Evolutionary conservation across 176 grass and related monocot genomes (phyloP), one percentile per base, ranked within the genome.

Genomic region (Avena atlantica): DNA sequence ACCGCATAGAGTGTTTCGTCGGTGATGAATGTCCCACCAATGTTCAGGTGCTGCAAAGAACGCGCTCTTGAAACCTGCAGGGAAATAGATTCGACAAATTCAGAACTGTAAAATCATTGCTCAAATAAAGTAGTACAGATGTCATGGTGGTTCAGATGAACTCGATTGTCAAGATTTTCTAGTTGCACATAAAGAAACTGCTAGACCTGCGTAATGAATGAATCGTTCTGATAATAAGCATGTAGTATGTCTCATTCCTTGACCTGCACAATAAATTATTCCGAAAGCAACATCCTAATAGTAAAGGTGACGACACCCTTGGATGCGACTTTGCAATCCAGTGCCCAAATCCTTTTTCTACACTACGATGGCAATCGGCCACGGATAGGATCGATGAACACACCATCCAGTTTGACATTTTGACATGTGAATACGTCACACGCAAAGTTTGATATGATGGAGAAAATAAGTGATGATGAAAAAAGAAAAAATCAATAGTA

Each of bases 11-110:
- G 80, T 45, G 96, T 92, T 85, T 98, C 93, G 69, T 98, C 93
- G 8, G 92, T 98, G 79, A 98, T 95, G 40, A 98, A 98, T 80
- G 93, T 98, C 7, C 93, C 96, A 37, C 93, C 96, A 37, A 95
- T 91, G 76, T 98, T 98, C 63, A 98, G 90, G 52, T 95, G 86
- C 85, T 92, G 78, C 72, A 98, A 72, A 84, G 93, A 98, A 82
- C 88, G 90, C 68, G 96, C 91, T 87, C 88, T 94, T 82, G 92
- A 92, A 82, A 98, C 87, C 93, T 98, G 76, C 55, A 93, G 20
- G 29, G 24, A 20, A 83, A 5, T 0, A 49, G 70, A 2, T 42
- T 80, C 68, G 50, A 81, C 58, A 79, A 76, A 80, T 40, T 7
- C 6, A 8, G 0, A 25, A 53, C 47, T 8, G 2, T 74, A 50